Base-by-base conservation (phyloP, 2,329 filamentous ascomycete genomes). In the Aspergillus clavatus region DNA sequence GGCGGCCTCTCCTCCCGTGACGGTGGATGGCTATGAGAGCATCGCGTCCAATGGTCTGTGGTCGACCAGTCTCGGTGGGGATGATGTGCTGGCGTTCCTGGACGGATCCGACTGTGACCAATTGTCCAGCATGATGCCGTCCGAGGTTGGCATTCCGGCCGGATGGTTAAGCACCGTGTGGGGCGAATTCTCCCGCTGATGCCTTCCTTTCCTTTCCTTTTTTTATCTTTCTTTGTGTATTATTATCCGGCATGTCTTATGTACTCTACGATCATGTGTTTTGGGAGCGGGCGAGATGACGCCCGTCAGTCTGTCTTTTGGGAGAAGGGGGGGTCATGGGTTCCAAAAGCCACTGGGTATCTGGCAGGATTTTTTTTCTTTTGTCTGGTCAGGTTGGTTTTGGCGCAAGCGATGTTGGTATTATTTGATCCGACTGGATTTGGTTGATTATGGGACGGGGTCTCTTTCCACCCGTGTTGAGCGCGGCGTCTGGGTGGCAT, bases 91-190 rank as follows among this genome's bases (percentile, higher is more conserved):
- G 26, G 62, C 63, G 2, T 68, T 69, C 46, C 47, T 69, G 2
- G 64, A 68, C 23, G 66, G 65, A 12, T 55, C 59, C 37, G 64
- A 66, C 23, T 63, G 55, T 51, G 54, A 60, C 8, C 61, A 63
- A 33, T 46, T 60, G 7, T 54, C 59, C 5, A 43, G 51, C 10
- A 54, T 55, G n/a, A 50, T 55, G 19, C 56, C 60, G 5, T 62
- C 59, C 1, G 65, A 66, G 40, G 51, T 62, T 5, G 63, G 63
- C 5, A 53, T 61, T 23, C 61, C 64, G 1, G 41, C 56, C 11
- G 65, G 66, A 14, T 69, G 66, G 66, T 46, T 69, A 19, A 67
- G 58, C 46, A 55, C 62, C 0, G 52, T 69, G 2, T 69, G 66
- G 66, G 52, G 54, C 5, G 61, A 63, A 12, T 62, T 64, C 23